A percentile compares a stretch with the other conserved stretches of the same genome.
phyloP scores from a whole-genome alignment of 2,329 filamentous ascomycete species.

The Aureobasidium vineae region DNA sequence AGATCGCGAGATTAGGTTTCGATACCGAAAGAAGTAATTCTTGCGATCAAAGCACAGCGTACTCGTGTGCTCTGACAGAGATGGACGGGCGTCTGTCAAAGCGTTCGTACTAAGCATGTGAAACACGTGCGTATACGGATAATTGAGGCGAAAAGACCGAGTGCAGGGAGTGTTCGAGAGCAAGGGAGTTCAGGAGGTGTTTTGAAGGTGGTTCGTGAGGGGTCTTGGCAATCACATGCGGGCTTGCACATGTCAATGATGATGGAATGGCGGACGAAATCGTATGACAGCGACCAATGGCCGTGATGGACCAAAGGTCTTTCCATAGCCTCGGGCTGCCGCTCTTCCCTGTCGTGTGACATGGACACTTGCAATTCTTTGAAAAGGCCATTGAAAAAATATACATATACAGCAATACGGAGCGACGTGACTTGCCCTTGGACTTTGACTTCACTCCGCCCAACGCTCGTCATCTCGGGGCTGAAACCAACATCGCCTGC shows the following conservation, averaged over 20 bases:
- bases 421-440: background rate
- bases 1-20: constrained; percentile 20
- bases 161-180: background rate
- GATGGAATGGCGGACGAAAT: constrained; percentile 19
- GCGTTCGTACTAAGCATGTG: constrained; percentile 6
- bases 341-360: constrained; percentile 21
- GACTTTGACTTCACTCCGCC: constrained; percentile 15
- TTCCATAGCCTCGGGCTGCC: constrained; percentile 14
- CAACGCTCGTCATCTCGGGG: constrained; percentile 11
- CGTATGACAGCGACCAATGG: constrained; percentile 23
- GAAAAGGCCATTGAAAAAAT: background rate
- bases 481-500: constrained; percentile 12
- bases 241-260: constrained; percentile 16
- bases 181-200: constrained; percentile 17
- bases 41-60: background rate
- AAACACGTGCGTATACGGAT: constrained; percentile 5
- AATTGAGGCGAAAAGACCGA: constrained; percentile 1
- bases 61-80: background rate
- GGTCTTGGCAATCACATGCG: constrained; percentile 18
- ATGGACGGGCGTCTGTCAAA: background rate
- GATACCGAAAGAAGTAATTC: constrained; percentile 14
- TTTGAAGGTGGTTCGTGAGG: background rate
- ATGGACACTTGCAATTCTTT: background rate
- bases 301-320: background rate
- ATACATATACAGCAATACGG: background rate